Evolutionary conservation across 306 rosid genomes (phyloP), one percentile per base, ranked within the genome.

Genomic region (Vicia villosa): DNA sequence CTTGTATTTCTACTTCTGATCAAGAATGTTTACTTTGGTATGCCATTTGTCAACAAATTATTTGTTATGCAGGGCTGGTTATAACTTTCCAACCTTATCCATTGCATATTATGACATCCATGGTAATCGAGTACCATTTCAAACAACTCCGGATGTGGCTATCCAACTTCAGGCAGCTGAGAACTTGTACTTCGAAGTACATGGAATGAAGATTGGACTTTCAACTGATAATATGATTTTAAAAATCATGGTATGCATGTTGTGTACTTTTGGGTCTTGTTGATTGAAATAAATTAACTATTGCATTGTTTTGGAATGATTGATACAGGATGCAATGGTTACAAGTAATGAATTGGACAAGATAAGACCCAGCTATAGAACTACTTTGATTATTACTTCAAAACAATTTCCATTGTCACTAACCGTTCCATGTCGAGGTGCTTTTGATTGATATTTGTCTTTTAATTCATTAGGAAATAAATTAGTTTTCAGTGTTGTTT

Each of bases 1-100:
- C 42, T 68, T 50, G 30, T 10, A 50, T n/a, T 16, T 67, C 16
- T 32, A 19, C 50, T 36, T 40, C 19, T 37, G 63, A 20, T 51
- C 51, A 19, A 57, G 40, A 17, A 2, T 58, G 56, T 50, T 50
- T 22, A 28, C 40, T 41, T 63, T 21, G 9, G 54, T 73, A 38
- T 26, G 14, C 51, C 40, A 32, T 70, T 6, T 21, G 32, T 61
- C 2, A 45, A 12, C 6, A 37, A 10, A 58, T 62, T 50, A 40
- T 69, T 73, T 79, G 41, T 40, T 47, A 28, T 54, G 21, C 83
- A 85, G 90, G 77, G 85, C 80, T 57, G 90, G 87, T 74, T 80
- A 80, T 7, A 15, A 20, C 36, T 68, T 63, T 46, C 73, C 72
- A 78, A 58, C 82, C 26, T 47, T 85, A 19, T 1, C 24, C 13